Evolutionary conservation across 257 asterid species (phyloP), one percentile per base, ranked within the genome.

Genomic region (Solanum dulcamara): DNA sequence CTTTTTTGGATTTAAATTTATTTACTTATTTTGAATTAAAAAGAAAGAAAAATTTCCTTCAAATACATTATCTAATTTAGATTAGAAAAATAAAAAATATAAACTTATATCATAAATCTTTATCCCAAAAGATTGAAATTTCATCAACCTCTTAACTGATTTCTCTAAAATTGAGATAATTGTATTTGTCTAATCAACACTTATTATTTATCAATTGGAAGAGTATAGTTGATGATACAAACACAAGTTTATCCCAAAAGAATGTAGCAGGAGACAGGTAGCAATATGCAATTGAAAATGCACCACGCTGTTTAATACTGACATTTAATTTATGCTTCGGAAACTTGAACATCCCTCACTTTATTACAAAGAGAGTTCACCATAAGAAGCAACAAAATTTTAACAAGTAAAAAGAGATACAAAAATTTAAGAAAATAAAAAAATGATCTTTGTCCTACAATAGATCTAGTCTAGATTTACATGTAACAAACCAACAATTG

Each of bases 211-310:
- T 33, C 35, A 33, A 18, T 51, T 51, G 18, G 10, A 51, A 17
- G 10, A 51, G 18, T 51, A 15, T 51, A 17, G 35, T 33, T 33
- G 3, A 33, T 3, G 35, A 33, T 33, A 33, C 35, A 33, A 33
- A 33, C 35, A 33, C 35, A n/a, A n/a, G n/a, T n/a, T n/a, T n/a
- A n/a, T n/a, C n/a, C n/a, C n/a, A n/a, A n/a, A n/a, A n/a, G 3
- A 38, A 13, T 83, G 80, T 83, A 59, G 50, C 77, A 83, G 85
- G 22, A 83, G 85, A 83, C 85, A 83, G 85, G 85, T 83, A 83
- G 46, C 85, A 83, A 28, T 18, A 53, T 83, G 85, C 85, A 42
- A 83, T 18, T 11, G n/a, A 17, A 44, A 30, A 35, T 42, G 48
- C 80, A 83, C 50, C 28, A 64, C 11, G 85, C 66, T 66, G 85